A percentile compares a stretch with the other conserved stretches of the same genome.
phyloP scores from a whole-genome alignment of 768 basidiomycete genomes.

The Xerocomellus chrysenteron region DNA sequence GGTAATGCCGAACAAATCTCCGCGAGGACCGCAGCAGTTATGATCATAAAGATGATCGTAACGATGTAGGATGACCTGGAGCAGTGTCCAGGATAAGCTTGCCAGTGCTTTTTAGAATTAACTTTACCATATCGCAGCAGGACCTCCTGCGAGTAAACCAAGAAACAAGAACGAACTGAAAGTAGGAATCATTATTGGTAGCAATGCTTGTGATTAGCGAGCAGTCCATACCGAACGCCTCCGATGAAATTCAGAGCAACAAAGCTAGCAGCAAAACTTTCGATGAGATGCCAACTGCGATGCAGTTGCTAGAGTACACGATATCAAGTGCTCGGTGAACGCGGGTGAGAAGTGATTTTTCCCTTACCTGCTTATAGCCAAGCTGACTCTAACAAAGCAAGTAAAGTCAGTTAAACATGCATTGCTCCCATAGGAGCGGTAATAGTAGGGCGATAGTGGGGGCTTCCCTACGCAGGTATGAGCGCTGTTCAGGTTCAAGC shows the following conservation, averaged over 20 bases:
- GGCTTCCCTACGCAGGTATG: conserved; percentile 99
- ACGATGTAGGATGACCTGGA: conserved; percentile 83
- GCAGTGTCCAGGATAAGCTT: conserved; percentile 10
- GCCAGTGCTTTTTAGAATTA: background rate
- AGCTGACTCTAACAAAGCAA: conserved; percentile 55
- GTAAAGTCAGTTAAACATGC: conserved; percentile 49
- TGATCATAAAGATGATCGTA: conserved; percentile 83
- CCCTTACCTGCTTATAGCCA: conserved; percentile 74
- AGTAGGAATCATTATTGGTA: background rate
- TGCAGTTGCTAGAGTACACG: conserved; percentile 65
- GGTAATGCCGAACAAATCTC: conserved; percentile 90
- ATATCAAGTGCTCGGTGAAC: conserved; percentile 1
- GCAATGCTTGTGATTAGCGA: background rate
- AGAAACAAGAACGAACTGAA: conserved; percentile 74
- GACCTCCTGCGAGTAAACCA: conserved; percentile 82
- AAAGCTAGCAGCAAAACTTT: conserved; percentile 87
- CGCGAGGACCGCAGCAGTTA: conserved; percentile 83
- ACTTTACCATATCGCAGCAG: conserved; percentile 75
- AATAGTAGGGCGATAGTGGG: conserved; percentile 58
- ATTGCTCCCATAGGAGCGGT: conserved; percentile 40
- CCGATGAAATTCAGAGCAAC: conserved; percentile 91
- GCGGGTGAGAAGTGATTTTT: background rate
- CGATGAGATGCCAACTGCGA: conserved; percentile 78
- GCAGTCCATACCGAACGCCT: conserved; percentile 60
- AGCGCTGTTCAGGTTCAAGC: conserved; percentile 97